Evolutionary conservation across 768 basidiomycete genomes (phyloP), one percentile per base, ranked within the genome.

Genomic region (Psilocybe tampanensis): DNA sequence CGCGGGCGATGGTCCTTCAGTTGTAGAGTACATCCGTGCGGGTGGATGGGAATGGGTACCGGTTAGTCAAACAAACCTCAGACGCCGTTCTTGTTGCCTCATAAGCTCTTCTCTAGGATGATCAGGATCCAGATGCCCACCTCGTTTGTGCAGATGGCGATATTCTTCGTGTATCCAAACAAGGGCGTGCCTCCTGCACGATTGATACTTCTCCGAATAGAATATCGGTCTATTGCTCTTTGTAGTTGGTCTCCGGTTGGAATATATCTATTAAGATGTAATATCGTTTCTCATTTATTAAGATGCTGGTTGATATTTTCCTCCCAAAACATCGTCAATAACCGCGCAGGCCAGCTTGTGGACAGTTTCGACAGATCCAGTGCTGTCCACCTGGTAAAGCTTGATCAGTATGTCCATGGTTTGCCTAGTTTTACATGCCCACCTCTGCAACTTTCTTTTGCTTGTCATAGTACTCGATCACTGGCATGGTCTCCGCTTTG

Each of bases 21-120:
- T 92, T 3, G 85, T 93, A 0, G 95, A 97, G 70, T 90, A 90
- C 63, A 78, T 87, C 49, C 80, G 94, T 22, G 89, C 86, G 62
- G 83, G 81, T 15, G 87, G 87, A 7, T 95, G 94, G 87, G 86
- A 90, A 62, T 97, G 95, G 95, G 76, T 76, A 41, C 95, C 94
- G 18, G 92, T 94, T 66, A 65, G 86, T 75, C 34, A 9, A 29
- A 29, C 55, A 51, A 49, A 26, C 44, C 19, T 9, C 22, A 29
- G n/a, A 44, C 24, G 48, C 44, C 23, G 29, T 18, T 18, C 18
- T 22, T 41, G 24, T 18, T 11, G n/a, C 33, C 21, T 3, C 55
- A 29, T 39, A 5, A 55, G 32, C 15, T 48, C 5, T 41, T n/a
- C 44, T 55, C 36, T 61, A 94, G 90, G 81, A 86, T 59, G 71